Base-by-base conservation (phyloP, 2,329 filamentous ascomycete genomes). In the Microcyclospora tardicrescens region DNA sequence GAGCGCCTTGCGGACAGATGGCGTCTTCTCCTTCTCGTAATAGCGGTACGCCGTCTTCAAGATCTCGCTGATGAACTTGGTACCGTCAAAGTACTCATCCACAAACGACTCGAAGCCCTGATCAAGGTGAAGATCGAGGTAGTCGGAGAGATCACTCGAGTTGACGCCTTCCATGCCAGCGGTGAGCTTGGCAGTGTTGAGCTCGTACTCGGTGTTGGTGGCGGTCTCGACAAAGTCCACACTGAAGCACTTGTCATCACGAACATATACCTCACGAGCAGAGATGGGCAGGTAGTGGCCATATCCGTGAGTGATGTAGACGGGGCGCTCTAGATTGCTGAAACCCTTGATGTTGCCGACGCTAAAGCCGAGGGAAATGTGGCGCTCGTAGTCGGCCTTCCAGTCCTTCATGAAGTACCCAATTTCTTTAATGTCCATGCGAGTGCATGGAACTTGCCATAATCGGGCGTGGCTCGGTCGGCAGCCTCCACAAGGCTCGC, bases 321-420 rank as follows among this genome's bases (percentile, higher is more conserved):
- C 62, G n/a, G 67, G 70, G 37, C 72, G 68, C 55, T 79, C 75
- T 13, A 68, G 62, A 19, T 72, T 66, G 12, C 74, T 75, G 61
- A 78, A 79, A 27, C 87, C 87, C 68, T 93, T 94, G 67, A 95
- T 91, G 57, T 95, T 95, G 63, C 82, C 87, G 35, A 94, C 81
- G 2, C 86, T 93, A 58, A 95, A 85, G 39, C 84, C 84, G 41
- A 84, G 77, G 46, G 77, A 82, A 51, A 91, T 75, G 59, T 95
- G 87, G 51, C 86, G 81, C 65, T 94, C 86, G 54, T 91, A 94
- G 61, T 96, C 89, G 33, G 86, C 87, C 66, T 89, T 93, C 87
- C 87, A 96, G 63, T 95, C 89, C 71, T 95, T 95, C 84, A 95
- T 91, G 70, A 96, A 96, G 64, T 93, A 94, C 33, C 79, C 84